These are phyloP conservation scores for Herpetomonas muscarum DNA, from an alignment of 208 protist species.

Conservation along the genomic window DNA sequence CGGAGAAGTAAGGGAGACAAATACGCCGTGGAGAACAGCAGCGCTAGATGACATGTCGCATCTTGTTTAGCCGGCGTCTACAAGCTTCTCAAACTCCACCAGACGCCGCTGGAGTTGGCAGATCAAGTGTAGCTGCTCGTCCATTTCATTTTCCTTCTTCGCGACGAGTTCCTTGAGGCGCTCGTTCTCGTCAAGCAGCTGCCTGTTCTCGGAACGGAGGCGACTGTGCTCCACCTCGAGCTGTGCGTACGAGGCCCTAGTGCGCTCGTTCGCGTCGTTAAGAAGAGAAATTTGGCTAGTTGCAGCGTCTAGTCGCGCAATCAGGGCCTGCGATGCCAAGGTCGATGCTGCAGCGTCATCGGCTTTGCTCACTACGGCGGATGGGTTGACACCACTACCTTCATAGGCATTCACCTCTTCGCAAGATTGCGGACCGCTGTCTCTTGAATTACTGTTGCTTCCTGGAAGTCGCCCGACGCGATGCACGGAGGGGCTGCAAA, in stretches of 20 bases:
- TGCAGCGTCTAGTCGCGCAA: constrained; percentile 31
- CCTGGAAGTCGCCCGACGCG: no score
- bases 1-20: not conserved
- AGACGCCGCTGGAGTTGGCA: constrained; percentile 34
- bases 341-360: no score
- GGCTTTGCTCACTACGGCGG: no score
- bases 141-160: constrained; percentile 24
- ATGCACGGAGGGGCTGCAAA: no score
- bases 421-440: no score
- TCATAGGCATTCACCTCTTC: no score
- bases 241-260: constrained; percentile 27
- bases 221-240: constrained; percentile 47
- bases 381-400: no score
- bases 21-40: not conserved
- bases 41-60: not conserved
- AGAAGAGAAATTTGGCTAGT: constrained; percentile 67
- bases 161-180: constrained; percentile 26
- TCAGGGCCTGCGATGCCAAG: no score
- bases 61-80: not conserved
- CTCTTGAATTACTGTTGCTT: no score
- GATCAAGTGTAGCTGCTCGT: constrained; percentile 44
- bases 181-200: constrained; percentile 29
- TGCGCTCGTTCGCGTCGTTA: constrained; percentile 38
- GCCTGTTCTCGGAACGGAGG: constrained; percentile 24
- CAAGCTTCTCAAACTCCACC: constrained; percentile 10